Evolutionary conservation across 441 rosid species (phyloP), one percentile per base, ranked within the genome.

Genomic region (Arabidopsis lyrata): DNA sequence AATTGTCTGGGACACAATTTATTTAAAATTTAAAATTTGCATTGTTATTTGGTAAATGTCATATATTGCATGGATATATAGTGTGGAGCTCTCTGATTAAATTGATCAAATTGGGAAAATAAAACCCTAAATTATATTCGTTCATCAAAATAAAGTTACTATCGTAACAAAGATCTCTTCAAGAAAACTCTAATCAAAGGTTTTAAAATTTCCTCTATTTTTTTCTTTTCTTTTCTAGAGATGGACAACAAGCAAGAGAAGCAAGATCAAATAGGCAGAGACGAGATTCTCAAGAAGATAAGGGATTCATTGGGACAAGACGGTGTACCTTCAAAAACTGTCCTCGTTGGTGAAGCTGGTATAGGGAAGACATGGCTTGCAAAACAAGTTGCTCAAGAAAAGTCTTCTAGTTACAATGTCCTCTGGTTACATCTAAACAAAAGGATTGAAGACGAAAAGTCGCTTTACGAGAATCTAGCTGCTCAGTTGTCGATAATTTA

Each of bases 281-380:
- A 48, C 8, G 67, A 63, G 2, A 39, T 57, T 16, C 0, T 63
- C 32, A 11, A 47, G 3, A 31, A 70, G 56, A 70, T 76, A 36
- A 70, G 2, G 9, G 10, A 31, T 0, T 55, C 53, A 15, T 8
- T 76, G 55, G 59, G 34, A 50, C 0, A 52, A 50, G 68, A 71
- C 11, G 68, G 35, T 20, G 50, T 2, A 2, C 3, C 2, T 52
- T 53, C 81, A 66, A 77, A n/a, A 62, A 50, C 78, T 44, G 56
- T 81, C 39, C 74, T 87, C 55, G 35, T 22, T 34, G 90, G 90
- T 48, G 74, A 68, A 16, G 66, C 67, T 52, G 88, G 92, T 39
- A 77, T 73, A 1, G 90, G 90, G 52, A 88, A 88, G 76, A 83
- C 90, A 3, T 83, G 89, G 92, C 27, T 24, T 24, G 27, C 27